phyloP scores from a whole-genome alignment of 768 basidiomycete genomes.

The Stropharia rugosoannulata region DNA sequence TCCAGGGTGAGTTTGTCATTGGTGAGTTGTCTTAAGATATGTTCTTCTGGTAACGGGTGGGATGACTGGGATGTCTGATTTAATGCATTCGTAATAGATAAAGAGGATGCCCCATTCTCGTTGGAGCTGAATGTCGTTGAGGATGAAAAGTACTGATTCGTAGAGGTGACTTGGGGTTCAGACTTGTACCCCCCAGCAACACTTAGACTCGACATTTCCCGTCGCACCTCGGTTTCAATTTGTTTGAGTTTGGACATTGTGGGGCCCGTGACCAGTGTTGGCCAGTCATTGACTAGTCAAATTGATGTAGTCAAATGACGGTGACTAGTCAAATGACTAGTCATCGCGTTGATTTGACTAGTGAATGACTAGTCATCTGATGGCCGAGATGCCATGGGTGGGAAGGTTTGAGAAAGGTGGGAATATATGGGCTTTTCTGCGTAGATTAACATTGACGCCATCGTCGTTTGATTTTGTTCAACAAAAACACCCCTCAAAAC shows the following conservation, averaged over 20 bases:
- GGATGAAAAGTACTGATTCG: slow-evolving; percentile 10
- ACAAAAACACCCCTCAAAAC: no score
- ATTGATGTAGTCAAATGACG: no score
- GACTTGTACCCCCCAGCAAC: slow-evolving; percentile 33
- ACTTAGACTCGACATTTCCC: slow-evolving; percentile 37
- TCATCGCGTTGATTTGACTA: no score
- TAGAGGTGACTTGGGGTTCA: slow-evolving; percentile 21
- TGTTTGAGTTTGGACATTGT: slow-evolving; percentile 36
- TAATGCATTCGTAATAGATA: slow-evolving; percentile 24
- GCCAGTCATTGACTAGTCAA: no score
- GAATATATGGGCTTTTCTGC: no score
- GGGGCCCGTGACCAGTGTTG: no score
- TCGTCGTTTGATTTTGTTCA: no score
- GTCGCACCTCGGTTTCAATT: slow-evolving; percentile 27
- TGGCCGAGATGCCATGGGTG: no score
- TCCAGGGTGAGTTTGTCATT: slow-evolving; percentile 40
- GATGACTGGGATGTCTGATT: slow-evolving; percentile 11
- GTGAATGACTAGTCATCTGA: no score
- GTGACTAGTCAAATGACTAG: no score
- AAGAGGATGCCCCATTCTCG: slow-evolving; percentile 22
- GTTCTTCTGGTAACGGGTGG: slow-evolving; percentile 5
- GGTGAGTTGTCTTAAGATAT: slow-evolving; percentile 3
- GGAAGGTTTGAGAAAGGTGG: no score
- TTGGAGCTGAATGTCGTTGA: slow-evolving; percentile 15
- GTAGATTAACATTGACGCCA: no score